A percentile compares a stretch with the other conserved stretches of the same genome.
These are phyloP conservation scores for Suillus subalutaceus DNA, from an alignment of 768 basidiomycete species.

Conservation along the genomic window DNA sequence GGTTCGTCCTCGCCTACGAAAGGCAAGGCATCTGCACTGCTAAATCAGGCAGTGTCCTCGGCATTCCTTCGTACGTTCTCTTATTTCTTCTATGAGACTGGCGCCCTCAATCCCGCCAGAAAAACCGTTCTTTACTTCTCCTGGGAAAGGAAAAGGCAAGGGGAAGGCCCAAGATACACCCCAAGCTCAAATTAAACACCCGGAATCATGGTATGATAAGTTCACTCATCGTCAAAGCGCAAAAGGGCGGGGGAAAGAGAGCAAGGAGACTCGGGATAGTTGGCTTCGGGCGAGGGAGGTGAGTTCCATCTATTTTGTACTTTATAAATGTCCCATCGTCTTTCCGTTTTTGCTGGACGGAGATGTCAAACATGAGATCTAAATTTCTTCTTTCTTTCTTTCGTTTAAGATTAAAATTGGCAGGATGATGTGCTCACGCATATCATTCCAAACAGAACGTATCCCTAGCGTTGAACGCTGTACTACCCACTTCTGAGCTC, in stretches of 20 bases:
- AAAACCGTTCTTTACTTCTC: not conserved
- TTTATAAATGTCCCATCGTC: too few species aligned
- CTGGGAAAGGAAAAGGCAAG: not conserved
- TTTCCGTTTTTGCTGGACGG: not conserved
- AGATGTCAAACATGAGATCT: not conserved
- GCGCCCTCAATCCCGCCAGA: not conserved
- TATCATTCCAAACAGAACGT: slow-evolving; percentile 20
- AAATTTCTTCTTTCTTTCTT: too few species aligned
- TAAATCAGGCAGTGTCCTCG: not conserved
- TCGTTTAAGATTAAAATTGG: not conserved
- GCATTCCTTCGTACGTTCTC: not conserved
- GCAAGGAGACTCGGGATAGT: not conserved
- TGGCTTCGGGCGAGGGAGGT: slow-evolving; percentile 3
- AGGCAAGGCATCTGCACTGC: not conserved
- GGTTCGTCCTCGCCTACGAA: not conserved
- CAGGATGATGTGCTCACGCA: not conserved
- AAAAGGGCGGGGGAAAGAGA: not conserved
- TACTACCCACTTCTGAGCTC: slow-evolving; percentile 23
- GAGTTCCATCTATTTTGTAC: not conserved
- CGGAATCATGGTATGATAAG: not conserved
- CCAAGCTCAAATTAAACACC: not conserved
- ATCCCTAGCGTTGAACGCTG: slow-evolving; percentile 31
- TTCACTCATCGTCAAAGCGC: not conserved
- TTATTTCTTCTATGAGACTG: not conserved
- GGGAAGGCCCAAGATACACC: not conserved